Base-by-base conservation (phyloP, 2,329 filamentous ascomycete genomes). In the Penicillium sumatraense region DNA sequence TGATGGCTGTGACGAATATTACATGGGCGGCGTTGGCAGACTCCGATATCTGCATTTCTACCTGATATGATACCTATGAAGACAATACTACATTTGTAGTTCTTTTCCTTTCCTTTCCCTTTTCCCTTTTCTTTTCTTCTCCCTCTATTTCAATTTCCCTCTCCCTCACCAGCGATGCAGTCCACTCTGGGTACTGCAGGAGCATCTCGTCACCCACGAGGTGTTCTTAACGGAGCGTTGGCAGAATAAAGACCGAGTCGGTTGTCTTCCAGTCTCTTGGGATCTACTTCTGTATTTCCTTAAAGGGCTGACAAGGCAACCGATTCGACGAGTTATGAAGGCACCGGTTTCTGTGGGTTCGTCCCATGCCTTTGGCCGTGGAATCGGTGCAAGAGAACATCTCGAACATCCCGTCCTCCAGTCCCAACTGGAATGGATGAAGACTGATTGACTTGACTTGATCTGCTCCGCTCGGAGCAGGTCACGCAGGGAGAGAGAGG, bases 181-280 rank as follows among this genome's bases (percentile, higher is more conserved):
- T 71, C 71, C 74, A 85, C 86, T 81, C 77, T 83, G 83, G 81
- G 84, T 88, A 82, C 81, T 83, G 88, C 88, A 88, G 83, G 88
- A 83, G 80, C 86, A 83, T 78, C 77, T 81, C 84, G 86, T 80
- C 57, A 62, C 57, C 83, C 79, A 88, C 84, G 83, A 85, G 82
- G 78, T 80, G 81, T 78, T 81, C 87, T 88, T 88, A 90, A 91
- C 88, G 89, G 88, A 91, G 86, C 88, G 86, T 89, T 90, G 88
- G 89, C 72, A 91, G 80, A 89, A 78, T 64, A 79, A 71, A 73
- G 42, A 62, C 36, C 55, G 56, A 55, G 47, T 56, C 54, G 53
- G 63, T 21, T 23, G 40, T 44, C 23, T 44, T 27, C 24, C 23
- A 44, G 14, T 44, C 14, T 51, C 23, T 54, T 63, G 69, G 62